Base-by-base conservation (phyloP, 1,139 yeast species). In the Lodderomyces oxycetoniae region DNA sequence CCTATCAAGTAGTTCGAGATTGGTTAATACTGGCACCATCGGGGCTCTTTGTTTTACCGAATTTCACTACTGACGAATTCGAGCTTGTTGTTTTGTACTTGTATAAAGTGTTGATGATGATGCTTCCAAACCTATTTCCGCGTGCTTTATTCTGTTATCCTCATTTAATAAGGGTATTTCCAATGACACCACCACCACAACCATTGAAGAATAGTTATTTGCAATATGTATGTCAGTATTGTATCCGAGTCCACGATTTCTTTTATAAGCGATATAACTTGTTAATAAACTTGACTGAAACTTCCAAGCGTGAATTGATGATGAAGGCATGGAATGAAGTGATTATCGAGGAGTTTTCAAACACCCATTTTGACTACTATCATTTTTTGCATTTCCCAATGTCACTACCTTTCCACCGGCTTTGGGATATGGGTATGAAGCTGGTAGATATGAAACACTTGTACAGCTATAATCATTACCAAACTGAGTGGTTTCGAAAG, bases 321-420 rank as follows among this genome's bases (percentile, higher is more conserved):
- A 7, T 14, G 7, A 11, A 10, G 6, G 26, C 26, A 10, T 6
- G 9, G n/a, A 24, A 12, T 12, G 26, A 24, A 24, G 26, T 24
- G 7, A 11, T 14, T 6, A 10, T 24, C 8, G 8, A 24, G 14
- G 26, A 24, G 12, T 24, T 24, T 24, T 10, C 12, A 14, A 24
- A 10, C 26, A 24, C n/a, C 26, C 9, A 24, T 6, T 24, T 24
- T 7, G 12, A 24, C 6, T 10, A n/a, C n/a, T 24, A 24, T 12
- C 11, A 24, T 24, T 24, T 10, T 12, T 12, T 12, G 26, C 26
- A 24, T 24, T 24, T 24, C 26, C 26, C 26, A 6, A 24, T 24
- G 26, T n/a, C 26, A 24, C 26, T 24, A 24, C 26, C 26, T 8
- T 24, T 24, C 14, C n/a, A 24, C 11, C n/a, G n/a, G n/a, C n/a